Base-by-base conservation (phyloP, 2,329 filamentous ascomycete species). In the Aureobasidium sp. region DNA sequence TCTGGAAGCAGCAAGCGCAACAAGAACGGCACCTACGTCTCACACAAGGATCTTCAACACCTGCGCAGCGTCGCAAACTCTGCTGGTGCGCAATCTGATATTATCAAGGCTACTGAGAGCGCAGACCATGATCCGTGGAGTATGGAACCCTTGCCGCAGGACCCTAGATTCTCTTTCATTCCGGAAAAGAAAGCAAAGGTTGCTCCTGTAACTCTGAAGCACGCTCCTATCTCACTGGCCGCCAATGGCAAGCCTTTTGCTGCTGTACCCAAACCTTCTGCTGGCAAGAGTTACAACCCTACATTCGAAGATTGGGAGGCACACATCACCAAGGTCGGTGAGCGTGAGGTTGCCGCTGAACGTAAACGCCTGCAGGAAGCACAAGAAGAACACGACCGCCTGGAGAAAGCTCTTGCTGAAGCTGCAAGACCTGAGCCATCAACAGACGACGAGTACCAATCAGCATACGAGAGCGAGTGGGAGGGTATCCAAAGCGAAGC, bases 281-380 rank as follows among this genome's bases (percentile, higher is more conserved):
- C 87, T 17, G 92, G 90, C 63, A 90, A 87, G 74, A 96, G 90
- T 69, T 99, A 99, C 78, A 99, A 99, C 73, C 94, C 94, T 0
- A 79, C 84, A 6, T 95, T 95, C 68, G 83, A 85, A 66, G 92
- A 96, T 66, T 99, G 95, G 82, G 87, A 92, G 69, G 81, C 84
- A 9, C 84, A 93, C 17, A 78, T 96, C 48, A 81, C 83, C 24
- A 80, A 84, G 46, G 90, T 95, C 74, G 89, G 90, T 50, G 82
- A 87, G 62, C 90, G 89, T 75, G 92, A 88, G 15, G 79, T 97
- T 1, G 88, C 87, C 66, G 84, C 86, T 0, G 93, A 97, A 76
- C 83, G 85, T 72, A 85, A 88, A 73, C 87, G 92, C 6, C 75
- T 93, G 6, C 82, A 80, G 41, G 84, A 83, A 47, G 84, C 86